Conservation (phyloP, 305 asterid species). For the Salvia sclarea region DNA sequence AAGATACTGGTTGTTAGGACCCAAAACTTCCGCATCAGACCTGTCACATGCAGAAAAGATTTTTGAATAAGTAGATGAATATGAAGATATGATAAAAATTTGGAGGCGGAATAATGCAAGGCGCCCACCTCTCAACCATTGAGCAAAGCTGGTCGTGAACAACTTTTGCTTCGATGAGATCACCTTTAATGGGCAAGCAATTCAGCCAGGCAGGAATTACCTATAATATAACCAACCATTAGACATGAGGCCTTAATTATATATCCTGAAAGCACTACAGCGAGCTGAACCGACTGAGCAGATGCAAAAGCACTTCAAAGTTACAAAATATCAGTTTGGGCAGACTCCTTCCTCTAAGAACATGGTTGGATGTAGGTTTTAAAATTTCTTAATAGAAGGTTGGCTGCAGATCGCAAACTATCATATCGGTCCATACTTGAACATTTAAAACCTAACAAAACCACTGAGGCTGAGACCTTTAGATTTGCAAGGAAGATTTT, state of each 20-base stretch:
- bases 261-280: neutral
- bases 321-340: neutral
- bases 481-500: conserved; percentile 4
- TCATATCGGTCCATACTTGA: neutral
- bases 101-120: conserved; percentile 14
- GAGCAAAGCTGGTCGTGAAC: conserved; percentile 91
- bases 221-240: conserved; percentile 38
- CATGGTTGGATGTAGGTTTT: neutral
- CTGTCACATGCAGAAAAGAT: conserved; percentile 31
- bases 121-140: conserved; percentile 74
- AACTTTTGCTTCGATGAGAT: conserved; percentile 87
- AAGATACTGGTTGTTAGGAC: conserved; percentile 78
- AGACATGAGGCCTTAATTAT: neutral
- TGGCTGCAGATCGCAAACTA: conserved; percentile 4
- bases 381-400: neutral
- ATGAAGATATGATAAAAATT: neutral
- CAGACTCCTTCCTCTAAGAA: neutral
- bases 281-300: neutral
- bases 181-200: conserved; percentile 87
- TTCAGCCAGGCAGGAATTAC: conserved; percentile 92
- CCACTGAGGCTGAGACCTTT: neutral
- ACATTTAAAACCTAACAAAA: neutral
- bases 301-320: neutral
- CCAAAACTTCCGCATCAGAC: conserved; percentile 76
- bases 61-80: neutral